These are phyloP conservation scores for Scheffersomyces ergatensis DNA, from an alignment of 805 yeast genomes.

Conservation along the genomic window DNA sequence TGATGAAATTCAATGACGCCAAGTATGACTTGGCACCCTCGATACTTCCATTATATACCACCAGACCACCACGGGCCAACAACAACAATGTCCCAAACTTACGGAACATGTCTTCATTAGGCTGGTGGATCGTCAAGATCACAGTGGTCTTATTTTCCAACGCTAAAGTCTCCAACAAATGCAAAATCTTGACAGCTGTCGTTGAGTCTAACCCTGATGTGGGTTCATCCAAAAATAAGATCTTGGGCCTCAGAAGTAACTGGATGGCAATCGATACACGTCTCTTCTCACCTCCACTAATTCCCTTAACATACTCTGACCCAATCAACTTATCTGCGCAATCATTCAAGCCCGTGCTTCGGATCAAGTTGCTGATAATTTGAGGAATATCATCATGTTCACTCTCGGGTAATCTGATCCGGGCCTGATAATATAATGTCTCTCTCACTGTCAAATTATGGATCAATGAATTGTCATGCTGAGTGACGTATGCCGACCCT, in stretches of 20 bases:
- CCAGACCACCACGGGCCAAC: conserved; percentile 70
- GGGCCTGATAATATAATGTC: conserved; percentile 71
- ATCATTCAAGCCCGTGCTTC: conserved; percentile 66
- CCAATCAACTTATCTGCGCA: conserved; percentile 69
- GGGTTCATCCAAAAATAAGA: conserved; percentile 80
- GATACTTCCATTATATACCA: conserved; percentile 64
- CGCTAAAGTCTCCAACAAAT: conserved; percentile 57
- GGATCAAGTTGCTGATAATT: conserved; percentile 55
- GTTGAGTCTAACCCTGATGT: conserved; percentile 85
- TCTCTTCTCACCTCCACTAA: conserved; percentile 63
- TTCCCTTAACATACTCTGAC: conserved; percentile 35
- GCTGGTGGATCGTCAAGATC: conserved; percentile 78
- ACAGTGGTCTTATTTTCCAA: conserved; percentile 62
- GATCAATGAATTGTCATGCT: conserved; percentile 71
- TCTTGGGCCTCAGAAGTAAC: conserved; percentile 65
- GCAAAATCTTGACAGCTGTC: conserved; percentile 67
- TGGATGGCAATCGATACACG: conserved; percentile 82
- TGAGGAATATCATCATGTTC: conserved; percentile 40
- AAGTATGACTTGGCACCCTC: conserved; percentile 48
- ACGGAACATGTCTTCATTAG: conserved; percentile 62
- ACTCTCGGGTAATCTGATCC: conserved; percentile 51
- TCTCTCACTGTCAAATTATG: conserved; percentile 76
- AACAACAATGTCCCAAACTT: conserved; percentile 70
- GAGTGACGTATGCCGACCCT: conserved; percentile 73
- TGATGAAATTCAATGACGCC: conserved; percentile 44